phyloP scores from a whole-genome alignment of 176 grass and related monocot species.

The Eleusine coracana region DNA sequence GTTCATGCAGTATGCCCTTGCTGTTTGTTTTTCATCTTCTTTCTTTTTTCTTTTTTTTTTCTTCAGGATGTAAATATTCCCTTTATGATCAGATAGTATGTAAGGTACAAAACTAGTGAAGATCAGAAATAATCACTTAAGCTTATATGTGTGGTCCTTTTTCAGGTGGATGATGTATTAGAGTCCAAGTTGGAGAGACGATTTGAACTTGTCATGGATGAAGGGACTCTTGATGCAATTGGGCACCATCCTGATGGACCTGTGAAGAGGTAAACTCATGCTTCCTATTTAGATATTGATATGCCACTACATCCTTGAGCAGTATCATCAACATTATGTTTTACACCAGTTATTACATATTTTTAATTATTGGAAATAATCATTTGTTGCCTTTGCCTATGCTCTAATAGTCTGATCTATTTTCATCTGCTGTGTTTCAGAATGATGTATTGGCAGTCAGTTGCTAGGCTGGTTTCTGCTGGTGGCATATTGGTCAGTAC shows the following conservation, averaged over 20 bases:
- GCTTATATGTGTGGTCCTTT: constrained; percentile 7
- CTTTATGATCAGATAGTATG: neutral
- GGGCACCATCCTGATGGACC: constrained; percentile 80
- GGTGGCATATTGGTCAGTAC: constrained; percentile 87
- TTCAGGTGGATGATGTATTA: constrained; percentile 92
- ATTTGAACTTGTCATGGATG: constrained; percentile 95
- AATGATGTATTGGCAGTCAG: constrained; percentile 97
- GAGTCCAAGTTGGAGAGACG: constrained; percentile 88
- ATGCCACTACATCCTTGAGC: neutral
- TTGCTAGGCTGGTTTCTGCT: constrained; percentile 67
- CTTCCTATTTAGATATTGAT: constrained; percentile 7
- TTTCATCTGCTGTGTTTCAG: constrained; percentile 50
- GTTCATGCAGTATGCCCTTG: constrained; percentile 2
- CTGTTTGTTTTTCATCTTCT: neutral
- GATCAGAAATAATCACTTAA: constrained; percentile 9
- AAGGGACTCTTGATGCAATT: constrained; percentile 91
- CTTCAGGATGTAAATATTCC: constrained; percentile 5
- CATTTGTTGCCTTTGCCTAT: neutral
- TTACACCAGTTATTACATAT: neutral
- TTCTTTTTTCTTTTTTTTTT: neutral
- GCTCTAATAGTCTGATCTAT: constrained; percentile 27
- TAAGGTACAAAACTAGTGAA: constrained; percentile 16
- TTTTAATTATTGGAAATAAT: neutral
- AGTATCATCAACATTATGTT: neutral
- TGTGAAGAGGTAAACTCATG: constrained; percentile 70